A percentile compares a stretch with the other conserved stretches of the same genome.
Evolutionary conservation across 2,329 filamentous ascomycete species (phyloP).

Genomic region (Monosporascus sp.): DNA sequence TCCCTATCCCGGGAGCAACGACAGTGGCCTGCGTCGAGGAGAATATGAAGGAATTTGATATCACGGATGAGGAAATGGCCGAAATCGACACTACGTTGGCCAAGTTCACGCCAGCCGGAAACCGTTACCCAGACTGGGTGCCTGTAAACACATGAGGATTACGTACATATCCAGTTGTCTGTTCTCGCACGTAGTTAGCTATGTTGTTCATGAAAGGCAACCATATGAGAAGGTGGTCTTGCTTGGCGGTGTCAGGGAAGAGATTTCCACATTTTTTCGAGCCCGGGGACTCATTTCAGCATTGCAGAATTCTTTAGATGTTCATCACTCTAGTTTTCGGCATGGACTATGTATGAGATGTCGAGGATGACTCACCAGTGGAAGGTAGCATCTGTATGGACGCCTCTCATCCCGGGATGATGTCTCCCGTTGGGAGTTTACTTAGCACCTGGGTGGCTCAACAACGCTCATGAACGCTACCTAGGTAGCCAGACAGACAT

Average conservation of each 20-base stretch:
- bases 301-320: conserved; percentile 33
- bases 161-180: not conserved
- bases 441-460: too few relatives aligned
- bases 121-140: conserved; percentile 38
- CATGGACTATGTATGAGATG: not conserved
- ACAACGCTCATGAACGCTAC: too few relatives aligned
- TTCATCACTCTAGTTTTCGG: conserved; percentile 20
- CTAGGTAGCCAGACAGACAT: too few relatives aligned
- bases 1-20: conserved; percentile 63
- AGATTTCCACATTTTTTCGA: conserved; percentile 23
- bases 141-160: conserved; percentile 32
- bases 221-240: not conserved
- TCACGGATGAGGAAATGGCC: conserved; percentile 45
- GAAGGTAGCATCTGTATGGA: too few relatives aligned
- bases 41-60: conserved; percentile 47
- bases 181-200: not conserved
- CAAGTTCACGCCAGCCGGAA: conserved; percentile 42
- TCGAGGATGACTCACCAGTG: not conserved
- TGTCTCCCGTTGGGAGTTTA: too few relatives aligned
- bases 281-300: conserved; percentile 23
- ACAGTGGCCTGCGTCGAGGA: conserved; percentile 52
- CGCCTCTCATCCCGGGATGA: too few relatives aligned
- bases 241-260: conserved; percentile 23
- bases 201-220: not conserved
- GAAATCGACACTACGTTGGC: conserved; percentile 45